Evolutionary conservation across 306 rosid species (phyloP), one percentile per base, ranked within the genome.

Genomic region (Hylodesmum podocarpum): DNA sequence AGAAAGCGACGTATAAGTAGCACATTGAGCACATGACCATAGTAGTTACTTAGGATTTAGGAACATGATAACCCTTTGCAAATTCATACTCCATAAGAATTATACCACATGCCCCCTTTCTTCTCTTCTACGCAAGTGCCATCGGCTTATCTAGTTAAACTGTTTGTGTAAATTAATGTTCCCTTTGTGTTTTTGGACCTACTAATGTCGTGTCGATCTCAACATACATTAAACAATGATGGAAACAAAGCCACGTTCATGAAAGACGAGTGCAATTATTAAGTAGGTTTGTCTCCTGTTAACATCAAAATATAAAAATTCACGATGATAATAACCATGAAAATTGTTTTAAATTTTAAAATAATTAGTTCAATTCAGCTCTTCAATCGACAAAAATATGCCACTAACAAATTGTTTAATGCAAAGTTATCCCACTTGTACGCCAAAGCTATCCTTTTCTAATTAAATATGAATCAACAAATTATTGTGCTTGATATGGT

Each of bases 221-320:
- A 25, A 37, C 34, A 67, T 1, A 19, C 19, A 64, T 64, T 11
- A n/a, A 19, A 15, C 43, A 1, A 54, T 0, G 24, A 54, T 0
- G 24, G 61, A 80, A 80, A 36, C 27, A 63, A 79, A 68, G 25
- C 21, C 50, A 61, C 75, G 11, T 72, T 72, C 49, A 80, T 40
- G 21, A 65, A 79, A 76, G 68, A 57, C 59, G 33, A 19, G 24
- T 21, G 6, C 82, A 84, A 84, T 80, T 22, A 84, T 80, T 59
- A 76, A 65, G 54, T 64, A 31, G 29, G 39, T 2, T 34, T 50
- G 29, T 75, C 78, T 3, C 72, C n/a, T 22, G 71, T 75, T 40
- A 74, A 67, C 86, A 44, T 79, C 87, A 69, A 66, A 62, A 3
- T 9, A 34, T 31, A 58, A 78, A 10, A 75, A 66, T 27, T 63